Base-by-base conservation (phyloP, 495 filamentous ascomycete genomes). In the Xylaria telfairii region DNA sequence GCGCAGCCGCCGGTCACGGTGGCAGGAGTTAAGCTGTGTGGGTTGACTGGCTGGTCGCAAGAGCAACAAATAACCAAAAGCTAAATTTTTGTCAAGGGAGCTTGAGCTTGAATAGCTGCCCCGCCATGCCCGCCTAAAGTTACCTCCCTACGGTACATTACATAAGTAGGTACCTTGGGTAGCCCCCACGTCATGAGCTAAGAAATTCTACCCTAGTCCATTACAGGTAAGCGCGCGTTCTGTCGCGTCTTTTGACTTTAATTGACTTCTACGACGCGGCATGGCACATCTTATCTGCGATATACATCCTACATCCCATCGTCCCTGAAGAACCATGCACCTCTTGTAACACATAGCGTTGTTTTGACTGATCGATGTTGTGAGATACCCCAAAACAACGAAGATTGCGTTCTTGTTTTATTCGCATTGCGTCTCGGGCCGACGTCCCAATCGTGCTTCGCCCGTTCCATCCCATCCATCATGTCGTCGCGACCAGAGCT, bases 401-500 rank as follows among this genome's bases (percentile, higher is more conserved):
- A 37, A 68, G 13, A 4, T 28, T 44, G 49, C 59, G 4, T 54
- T 60, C 13, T n/a, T 60, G 39, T 39, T 46, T 47, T 24, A 42
- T 9, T 68, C 10, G 21, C 28, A 57, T 3, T 67, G 32, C 30
- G 28, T 24, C 19, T 10, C 37, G 30, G 10, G 30, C n/a, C 39
- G 1, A 19, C 46, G 13, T 17, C 41, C 10, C 21, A 26, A 42
- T 3, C 17, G 15, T 44, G 30, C 42, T 68, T 53, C 32, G 57
- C 71, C 34, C n/a, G 56, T 59, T 24, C 17, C 70, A 85, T 70
- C 34, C n/a, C 30, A 37, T 24, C 17, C 70, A 85, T 70, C 17
- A 98, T 97, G 95, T 91, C 91, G 81, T 96, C 94, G 44, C 86
- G 95, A 74, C 95, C 95, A 63, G 95, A 98, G 76, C 81, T 98